These are phyloP conservation scores for Suillus fuscotomentosus DNA, from an alignment of 768 basidiomycete species.

Conservation along the genomic window DNA sequence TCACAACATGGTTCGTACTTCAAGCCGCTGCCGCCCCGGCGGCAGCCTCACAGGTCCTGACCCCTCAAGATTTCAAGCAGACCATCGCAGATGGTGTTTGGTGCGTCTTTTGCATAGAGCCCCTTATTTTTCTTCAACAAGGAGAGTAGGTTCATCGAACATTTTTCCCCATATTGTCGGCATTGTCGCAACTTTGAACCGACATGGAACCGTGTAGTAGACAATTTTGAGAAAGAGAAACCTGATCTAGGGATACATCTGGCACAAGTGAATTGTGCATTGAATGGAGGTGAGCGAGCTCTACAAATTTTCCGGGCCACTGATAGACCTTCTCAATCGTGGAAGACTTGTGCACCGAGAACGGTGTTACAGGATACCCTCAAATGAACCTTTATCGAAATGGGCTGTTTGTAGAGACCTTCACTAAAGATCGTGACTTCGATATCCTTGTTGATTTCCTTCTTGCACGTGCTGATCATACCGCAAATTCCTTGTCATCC, in stretches of 20 bases:
- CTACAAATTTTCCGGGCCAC: background rate
- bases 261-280: constrained; percentile 80
- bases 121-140: background rate
- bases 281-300: constrained; percentile 63
- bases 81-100: constrained; percentile 59
- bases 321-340: background rate
- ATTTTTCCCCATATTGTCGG: constrained; percentile 82
- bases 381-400: constrained; percentile 71
- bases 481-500: constrained; percentile 10
- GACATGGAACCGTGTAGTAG: constrained; percentile 73
- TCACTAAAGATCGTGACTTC: constrained; percentile 50
- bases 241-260: constrained; percentile 46
- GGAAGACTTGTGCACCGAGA: constrained; percentile 76
- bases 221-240: constrained; percentile 43
- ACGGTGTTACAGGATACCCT: constrained; percentile 72
- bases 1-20: constrained; percentile 30
- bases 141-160: constrained; percentile 67
- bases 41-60: constrained; percentile 38
- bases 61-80: constrained; percentile 56
- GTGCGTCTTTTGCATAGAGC: constrained; percentile 29
- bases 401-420: constrained; percentile 60
- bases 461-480: constrained; percentile 37
- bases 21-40: constrained; percentile 35
- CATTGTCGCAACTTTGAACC: constrained; percentile 82
- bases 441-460: constrained; percentile 58